These are phyloP conservation scores for Immersiporthe knoxdaviesiana DNA, from an alignment of 2,329 filamentous ascomycete genomes.

Conservation along the genomic window DNA sequence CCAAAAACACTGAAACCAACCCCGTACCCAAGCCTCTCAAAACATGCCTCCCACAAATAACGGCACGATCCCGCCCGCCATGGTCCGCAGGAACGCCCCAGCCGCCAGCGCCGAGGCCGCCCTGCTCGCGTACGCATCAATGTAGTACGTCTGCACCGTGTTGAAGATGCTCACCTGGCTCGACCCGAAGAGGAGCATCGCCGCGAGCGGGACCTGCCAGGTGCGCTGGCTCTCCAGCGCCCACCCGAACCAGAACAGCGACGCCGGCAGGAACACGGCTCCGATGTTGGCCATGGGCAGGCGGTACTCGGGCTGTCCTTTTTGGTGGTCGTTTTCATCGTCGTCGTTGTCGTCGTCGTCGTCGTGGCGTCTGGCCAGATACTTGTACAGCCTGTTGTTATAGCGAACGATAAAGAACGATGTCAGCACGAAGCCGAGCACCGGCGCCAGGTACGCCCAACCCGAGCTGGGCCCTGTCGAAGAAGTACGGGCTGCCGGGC, in stretches of 20 bases:
- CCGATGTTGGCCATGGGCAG: not conserved
- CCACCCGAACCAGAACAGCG: constrained; percentile 4
- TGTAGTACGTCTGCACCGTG: constrained; percentile 6
- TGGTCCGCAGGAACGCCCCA: not conserved
- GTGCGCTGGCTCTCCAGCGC: not conserved
- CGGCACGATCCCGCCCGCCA: not conserved
- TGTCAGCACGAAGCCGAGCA: not conserved
- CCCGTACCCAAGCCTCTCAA: not conserved
- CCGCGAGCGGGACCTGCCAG: not conserved
- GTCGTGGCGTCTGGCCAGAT: not conserved
- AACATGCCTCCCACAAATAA: not conserved
- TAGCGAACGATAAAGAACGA: not conserved
- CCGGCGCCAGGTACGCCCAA: not conserved
- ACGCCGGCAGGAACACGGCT: not conserved
- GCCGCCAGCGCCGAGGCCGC: not conserved
- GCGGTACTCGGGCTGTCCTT: constrained; percentile 1
- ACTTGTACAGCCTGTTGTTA: constrained; percentile 1
- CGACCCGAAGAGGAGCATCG: not conserved
- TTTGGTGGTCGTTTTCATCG: too few species aligned
- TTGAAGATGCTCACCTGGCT: constrained; percentile 10
- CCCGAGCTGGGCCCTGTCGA: not conserved
- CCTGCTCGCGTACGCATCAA: not conserved
- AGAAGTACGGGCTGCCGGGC: not conserved
- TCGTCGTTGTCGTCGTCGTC: not conserved
- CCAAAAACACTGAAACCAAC: not conserved